phyloP scores from a whole-genome alignment of 768 basidiomycete species.

The Boletus sp. region DNA sequence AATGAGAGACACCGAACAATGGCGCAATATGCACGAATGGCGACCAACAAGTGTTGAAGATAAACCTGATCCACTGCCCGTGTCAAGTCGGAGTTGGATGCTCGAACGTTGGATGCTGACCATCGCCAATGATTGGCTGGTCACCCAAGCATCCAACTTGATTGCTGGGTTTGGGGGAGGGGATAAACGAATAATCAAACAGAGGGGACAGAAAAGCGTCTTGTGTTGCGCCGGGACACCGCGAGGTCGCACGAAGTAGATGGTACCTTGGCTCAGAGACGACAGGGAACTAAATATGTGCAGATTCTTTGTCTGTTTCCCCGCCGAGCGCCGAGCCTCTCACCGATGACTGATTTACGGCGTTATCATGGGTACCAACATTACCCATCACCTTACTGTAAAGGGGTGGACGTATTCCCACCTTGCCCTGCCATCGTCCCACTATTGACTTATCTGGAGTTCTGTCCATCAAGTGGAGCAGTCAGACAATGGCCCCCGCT shows the following conservation, averaged over 20 bases:
- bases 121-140: slow-evolving; percentile 1
- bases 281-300: slow-evolving; percentile 8
- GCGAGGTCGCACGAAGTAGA: slow-evolving; percentile 9
- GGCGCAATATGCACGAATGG: slow-evolving; percentile 8
- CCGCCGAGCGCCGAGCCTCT: neutral
- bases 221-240: neutral
- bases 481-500: neutral
- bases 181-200: slow-evolving; percentile 5
- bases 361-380: slow-evolving; percentile 5
- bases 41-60: neutral
- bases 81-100: slow-evolving; percentile 15
- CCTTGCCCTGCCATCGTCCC: neutral
- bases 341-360: slow-evolving; percentile 10
- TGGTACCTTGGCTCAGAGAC: neutral
- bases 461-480: neutral
- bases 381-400: neutral
- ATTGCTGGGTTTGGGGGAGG: slow-evolving; percentile 5
- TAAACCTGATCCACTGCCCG: slow-evolving; percentile 6
- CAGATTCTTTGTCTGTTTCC: slow-evolving; percentile 11
- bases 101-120: neutral
- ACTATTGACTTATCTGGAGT: neutral
- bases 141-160: neutral
- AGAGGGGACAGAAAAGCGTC: neutral
- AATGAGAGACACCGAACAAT: slow-evolving; percentile 13
- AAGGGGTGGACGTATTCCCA: slow-evolving; percentile 13